Evolutionary conservation across 1,284 basidiomycete species (phyloP).

Genomic region (Apiotrichum gamsii): DNA sequence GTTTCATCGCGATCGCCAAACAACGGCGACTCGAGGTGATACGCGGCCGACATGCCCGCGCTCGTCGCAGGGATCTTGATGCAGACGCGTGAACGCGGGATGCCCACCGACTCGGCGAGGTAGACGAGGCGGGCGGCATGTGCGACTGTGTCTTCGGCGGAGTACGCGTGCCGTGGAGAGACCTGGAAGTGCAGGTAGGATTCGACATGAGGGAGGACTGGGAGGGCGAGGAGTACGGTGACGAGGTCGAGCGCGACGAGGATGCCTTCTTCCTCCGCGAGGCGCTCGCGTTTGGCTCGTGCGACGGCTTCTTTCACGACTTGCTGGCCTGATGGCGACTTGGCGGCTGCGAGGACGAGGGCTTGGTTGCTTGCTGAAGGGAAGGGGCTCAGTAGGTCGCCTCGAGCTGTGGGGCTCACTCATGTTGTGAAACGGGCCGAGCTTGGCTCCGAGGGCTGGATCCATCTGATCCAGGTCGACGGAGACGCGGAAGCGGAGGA

Average conservation of each 20-base stretch:
- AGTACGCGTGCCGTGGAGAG: conserved; percentile 16
- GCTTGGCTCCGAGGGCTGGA: conserved; percentile 7
- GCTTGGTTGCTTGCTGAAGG: not conserved
- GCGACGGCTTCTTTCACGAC: no score
- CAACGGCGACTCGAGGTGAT: conserved; percentile 12
- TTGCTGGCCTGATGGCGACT: no score
- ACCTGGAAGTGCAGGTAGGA: conserved; percentile 18
- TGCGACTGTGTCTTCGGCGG: not conserved
- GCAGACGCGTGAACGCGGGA: conserved; percentile 22
- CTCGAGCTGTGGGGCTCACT: conserved; percentile 3
- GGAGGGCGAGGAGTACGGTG: conserved; percentile 14
- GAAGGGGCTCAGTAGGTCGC: not conserved
- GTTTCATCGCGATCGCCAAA: no score
- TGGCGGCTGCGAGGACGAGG: no score
- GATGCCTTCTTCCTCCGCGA: not conserved
- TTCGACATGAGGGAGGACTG: conserved; percentile 11
- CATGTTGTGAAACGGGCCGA: conserved; percentile 19
- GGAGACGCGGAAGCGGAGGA: conserved; percentile 3
- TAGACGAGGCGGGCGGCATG: conserved; percentile 12
- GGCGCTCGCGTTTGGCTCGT: not conserved
- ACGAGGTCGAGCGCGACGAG: conserved; percentile 11
- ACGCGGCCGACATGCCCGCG: conserved; percentile 27
- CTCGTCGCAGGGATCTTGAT: conserved; percentile 36
- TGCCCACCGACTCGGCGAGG: conserved; percentile 13
- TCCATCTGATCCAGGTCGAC: conserved; percentile 15